Evolutionary conservation across 2,329 filamentous ascomycete genomes (phyloP).

Genomic region (Xylaria sp.): DNA sequence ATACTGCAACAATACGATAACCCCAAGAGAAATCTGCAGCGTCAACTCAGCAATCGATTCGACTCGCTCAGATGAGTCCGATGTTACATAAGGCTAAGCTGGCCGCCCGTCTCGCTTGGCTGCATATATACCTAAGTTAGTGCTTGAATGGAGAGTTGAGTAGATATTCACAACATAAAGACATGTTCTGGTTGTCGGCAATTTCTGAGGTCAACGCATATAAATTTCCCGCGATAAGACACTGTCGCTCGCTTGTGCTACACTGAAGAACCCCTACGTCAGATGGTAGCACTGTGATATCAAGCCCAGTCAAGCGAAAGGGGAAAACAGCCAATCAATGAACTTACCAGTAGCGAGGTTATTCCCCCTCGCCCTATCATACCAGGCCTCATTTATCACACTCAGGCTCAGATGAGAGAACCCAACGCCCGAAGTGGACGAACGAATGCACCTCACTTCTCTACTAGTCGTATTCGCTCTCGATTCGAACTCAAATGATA

Average conservation of each 20-base stretch:
- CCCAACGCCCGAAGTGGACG: no score
- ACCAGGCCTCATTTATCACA: no score
- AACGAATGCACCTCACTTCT: no score
- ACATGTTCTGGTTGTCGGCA: not conserved
- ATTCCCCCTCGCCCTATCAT: not conserved
- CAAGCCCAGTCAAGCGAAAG: slow-evolving; percentile 5
- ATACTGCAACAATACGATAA: slow-evolving; percentile 10
- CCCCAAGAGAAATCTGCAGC: not conserved
- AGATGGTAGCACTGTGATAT: slow-evolving; percentile 17
- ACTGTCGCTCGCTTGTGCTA: slow-evolving; percentile 20
- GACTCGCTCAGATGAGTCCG: slow-evolving; percentile 1
- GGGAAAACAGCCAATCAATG: slow-evolving; percentile 19
- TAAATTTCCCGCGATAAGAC: slow-evolving; percentile 7
- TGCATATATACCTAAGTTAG: not conserved
- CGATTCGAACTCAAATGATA: no score
- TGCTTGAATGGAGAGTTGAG: not conserved
- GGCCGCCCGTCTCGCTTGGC: not conserved
- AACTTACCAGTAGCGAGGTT: slow-evolving; percentile 16
- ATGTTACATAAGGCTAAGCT: not conserved
- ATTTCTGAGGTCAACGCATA: not conserved
- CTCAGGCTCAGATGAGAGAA: no score
- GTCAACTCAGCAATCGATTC: slow-evolving; percentile 1
- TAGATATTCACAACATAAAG: not conserved
- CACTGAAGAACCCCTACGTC: slow-evolving; percentile 19
- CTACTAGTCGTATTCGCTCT: no score